Conservation (phyloP, 805 yeast genomes). For the Debaryomyces prosopidis region DNA sequence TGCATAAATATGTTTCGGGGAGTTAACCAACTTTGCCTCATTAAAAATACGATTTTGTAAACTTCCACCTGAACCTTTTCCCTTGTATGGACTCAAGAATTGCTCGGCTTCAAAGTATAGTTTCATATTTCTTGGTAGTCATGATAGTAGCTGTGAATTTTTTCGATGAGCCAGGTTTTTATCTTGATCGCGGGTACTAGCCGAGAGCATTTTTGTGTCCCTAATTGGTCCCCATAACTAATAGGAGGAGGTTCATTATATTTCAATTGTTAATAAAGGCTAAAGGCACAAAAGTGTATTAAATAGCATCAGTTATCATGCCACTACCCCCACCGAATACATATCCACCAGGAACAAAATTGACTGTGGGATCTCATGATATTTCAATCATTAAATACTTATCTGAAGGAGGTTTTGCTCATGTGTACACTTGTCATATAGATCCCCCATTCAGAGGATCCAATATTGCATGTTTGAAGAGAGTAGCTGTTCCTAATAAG, state of each 20-base stretch:
- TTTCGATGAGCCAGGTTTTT: neutral
- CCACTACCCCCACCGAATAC: constrained; percentile 56
- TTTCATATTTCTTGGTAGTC: constrained; percentile 27
- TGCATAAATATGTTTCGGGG: constrained; percentile 88
- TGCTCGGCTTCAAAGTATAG: constrained; percentile 45
- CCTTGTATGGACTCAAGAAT: constrained; percentile 28
- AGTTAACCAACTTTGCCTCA: constrained; percentile 32
- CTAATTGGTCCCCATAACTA: too few species aligned
- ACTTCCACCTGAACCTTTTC: constrained; percentile 22
- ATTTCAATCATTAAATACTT: constrained; percentile 70
- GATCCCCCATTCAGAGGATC: constrained; percentile 52
- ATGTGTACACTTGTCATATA: constrained; percentile 79
- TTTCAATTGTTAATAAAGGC: too few species aligned
- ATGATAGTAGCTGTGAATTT: neutral
- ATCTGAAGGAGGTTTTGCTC: constrained; percentile 94
- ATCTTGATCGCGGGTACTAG: too few species aligned
- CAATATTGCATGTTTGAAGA: constrained; percentile 75
- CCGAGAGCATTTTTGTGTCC: too few species aligned
- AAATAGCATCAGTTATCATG: neutral
- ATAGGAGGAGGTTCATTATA: too few species aligned
- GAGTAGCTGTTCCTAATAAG: constrained; percentile 95
- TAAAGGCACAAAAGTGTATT: neutral
- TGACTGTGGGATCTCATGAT: constrained; percentile 82
- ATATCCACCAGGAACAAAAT: constrained; percentile 71
- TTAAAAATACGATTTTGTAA: constrained; percentile 40